A percentile compares a stretch with the other conserved stretches of the same genome.
These are phyloP conservation scores for Starmerella asiatica DNA, from an alignment of 805 yeast genomes.

Conservation along the genomic window DNA sequence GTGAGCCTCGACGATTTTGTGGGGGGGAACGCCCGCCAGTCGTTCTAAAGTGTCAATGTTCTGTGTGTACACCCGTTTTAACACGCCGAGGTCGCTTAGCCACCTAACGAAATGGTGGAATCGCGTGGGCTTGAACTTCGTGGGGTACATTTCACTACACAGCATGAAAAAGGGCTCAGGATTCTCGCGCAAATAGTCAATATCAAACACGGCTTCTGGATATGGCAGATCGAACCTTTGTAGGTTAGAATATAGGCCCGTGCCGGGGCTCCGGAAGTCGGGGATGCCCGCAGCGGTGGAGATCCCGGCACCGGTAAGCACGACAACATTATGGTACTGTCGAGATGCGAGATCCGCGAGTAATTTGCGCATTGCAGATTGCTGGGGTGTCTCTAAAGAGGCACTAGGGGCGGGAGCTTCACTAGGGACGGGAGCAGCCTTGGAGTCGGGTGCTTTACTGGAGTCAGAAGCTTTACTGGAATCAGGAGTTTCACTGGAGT, in stretches of 20 bases:
- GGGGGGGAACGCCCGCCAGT: conserved; percentile 58
- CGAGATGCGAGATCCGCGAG: conserved; percentile 12
- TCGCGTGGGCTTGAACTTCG: conserved; percentile 67
- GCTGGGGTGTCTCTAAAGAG: conserved; percentile 1
- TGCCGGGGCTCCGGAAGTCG: conserved; percentile 81
- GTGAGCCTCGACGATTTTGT: conserved; percentile 74
- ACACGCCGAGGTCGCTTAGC: conserved; percentile 46
- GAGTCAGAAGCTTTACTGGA: neutral
- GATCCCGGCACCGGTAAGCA: conserved; percentile 74
- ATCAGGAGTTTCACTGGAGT: neutral
- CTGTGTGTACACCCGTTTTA: conserved; percentile 74
- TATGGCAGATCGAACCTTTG: conserved; percentile 59
- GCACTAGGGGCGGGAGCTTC: too few species aligned
- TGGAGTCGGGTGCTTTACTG: neutral
- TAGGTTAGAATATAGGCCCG: conserved; percentile 67
- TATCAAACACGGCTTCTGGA: conserved; percentile 92
- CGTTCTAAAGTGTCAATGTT: conserved; percentile 88
- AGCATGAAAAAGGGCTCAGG: conserved; percentile 78
- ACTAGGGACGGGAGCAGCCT: too few species aligned
- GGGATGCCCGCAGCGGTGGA: conserved; percentile 93
- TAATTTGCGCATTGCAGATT: conserved; percentile 2
- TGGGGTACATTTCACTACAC: conserved; percentile 79
- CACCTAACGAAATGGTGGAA: conserved; percentile 64
- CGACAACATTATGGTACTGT: conserved; percentile 23
- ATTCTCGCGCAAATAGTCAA: conserved; percentile 57